These are phyloP conservation scores for Penicillium riverlandense DNA, from an alignment of 495 filamentous ascomycete genomes.

Conservation along the genomic window DNA sequence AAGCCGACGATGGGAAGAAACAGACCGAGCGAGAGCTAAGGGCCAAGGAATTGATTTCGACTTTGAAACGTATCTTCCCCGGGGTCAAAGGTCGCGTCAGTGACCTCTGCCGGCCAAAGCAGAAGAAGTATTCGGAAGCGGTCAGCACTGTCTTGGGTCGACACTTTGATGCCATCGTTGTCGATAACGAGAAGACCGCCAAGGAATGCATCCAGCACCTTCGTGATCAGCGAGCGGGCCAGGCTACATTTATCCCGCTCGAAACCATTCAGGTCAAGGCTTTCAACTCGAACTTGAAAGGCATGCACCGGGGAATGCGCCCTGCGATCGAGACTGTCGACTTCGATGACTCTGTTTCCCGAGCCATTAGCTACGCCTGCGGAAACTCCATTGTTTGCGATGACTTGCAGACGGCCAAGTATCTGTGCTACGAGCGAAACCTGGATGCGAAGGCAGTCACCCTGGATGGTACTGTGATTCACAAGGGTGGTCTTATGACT, in stretches of 20 bases:
- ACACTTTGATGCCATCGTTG: constrained; percentile 88
- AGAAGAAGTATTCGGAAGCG: constrained; percentile 91
- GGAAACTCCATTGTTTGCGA: constrained; percentile 96
- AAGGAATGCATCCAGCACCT: constrained; percentile 92
- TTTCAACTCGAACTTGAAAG: constrained; percentile 82
- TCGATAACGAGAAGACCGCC: constrained; percentile 93
- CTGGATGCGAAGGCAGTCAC: constrained; percentile 93
- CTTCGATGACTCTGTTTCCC: constrained; percentile 78
- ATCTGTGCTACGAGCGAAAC: constrained; percentile 77
- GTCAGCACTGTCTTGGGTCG: constrained; percentile 88
- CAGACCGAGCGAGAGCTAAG: constrained; percentile 74
- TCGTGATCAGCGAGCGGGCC: constrained; percentile 76
- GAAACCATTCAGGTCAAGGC: constrained; percentile 94
- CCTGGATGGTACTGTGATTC: constrained; percentile 84
- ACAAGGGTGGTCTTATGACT: constrained; percentile 97
- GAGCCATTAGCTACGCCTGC: constrained; percentile 90
- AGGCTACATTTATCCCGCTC: constrained; percentile 87
- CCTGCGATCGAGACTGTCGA: constrained; percentile 95
- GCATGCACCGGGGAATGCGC: constrained; percentile 75
- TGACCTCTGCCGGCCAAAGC: constrained; percentile 90
- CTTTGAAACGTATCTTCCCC: constrained; percentile 84
- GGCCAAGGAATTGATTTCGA: constrained; percentile 69
- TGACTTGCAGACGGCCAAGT: constrained; percentile 72
- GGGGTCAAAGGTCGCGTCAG: constrained; percentile 86
- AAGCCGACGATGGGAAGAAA: constrained; percentile 74